Conservation (phyloP, 176 grass and related monocot genomes). For the Coix lacrymajobi region DNA sequence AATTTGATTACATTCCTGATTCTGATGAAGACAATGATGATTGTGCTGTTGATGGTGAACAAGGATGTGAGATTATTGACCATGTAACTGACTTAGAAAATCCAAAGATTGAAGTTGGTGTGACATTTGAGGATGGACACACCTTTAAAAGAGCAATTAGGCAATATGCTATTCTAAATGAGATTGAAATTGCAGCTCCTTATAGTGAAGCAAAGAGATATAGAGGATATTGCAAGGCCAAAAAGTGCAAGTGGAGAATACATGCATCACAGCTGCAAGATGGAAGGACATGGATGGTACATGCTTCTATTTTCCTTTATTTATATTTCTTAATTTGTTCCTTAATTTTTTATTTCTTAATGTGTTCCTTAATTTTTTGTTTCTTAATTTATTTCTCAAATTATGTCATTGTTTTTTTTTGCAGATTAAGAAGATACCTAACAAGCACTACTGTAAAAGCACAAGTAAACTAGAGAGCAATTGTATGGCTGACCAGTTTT, state of each 20-base stretch:
- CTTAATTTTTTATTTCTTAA: too few species aligned
- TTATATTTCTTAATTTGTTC: background rate
- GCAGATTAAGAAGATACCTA: background rate
- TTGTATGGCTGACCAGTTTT: background rate
- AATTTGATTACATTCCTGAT: background rate
- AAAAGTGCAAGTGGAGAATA: background rate
- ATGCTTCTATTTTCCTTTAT: background rate
- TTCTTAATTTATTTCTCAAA: too few species aligned
- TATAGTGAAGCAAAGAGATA: background rate
- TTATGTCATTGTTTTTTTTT: too few species aligned
- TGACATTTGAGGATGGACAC: background rate
- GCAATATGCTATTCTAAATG: background rate
- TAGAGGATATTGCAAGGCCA: background rate
- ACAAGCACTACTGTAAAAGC: background rate
- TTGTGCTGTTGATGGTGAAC: background rate
- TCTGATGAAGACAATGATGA: background rate
- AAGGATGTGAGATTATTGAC: background rate
- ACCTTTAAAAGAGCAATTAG: background rate
- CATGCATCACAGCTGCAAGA: background rate
- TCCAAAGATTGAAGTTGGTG: background rate
- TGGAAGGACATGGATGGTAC: slow-evolving; percentile 1
- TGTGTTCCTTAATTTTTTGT: background rate
- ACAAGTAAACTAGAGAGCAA: background rate
- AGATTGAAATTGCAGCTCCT: background rate
- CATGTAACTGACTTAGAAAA: background rate